Evolutionary conservation across 2,329 filamentous ascomycete species (phyloP).

Genomic region (Aspergillus cejpii): DNA sequence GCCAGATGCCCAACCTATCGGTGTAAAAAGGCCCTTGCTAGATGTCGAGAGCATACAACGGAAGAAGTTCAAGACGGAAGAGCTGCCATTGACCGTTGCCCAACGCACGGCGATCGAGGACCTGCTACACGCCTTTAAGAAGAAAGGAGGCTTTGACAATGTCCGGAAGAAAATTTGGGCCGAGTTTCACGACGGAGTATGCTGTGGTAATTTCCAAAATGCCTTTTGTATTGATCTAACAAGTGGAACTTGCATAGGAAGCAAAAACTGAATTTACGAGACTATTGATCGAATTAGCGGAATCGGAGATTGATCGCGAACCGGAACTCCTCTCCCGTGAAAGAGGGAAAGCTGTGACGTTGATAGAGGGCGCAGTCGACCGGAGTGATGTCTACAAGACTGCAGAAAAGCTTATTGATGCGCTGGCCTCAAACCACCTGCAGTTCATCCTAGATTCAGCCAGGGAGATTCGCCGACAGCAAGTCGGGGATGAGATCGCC

Average conservation of each 20-base stretch:
- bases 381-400: conserved; percentile 56
- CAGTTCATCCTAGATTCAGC: conserved; percentile 49
- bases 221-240: conserved; percentile 1
- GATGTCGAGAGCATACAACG: conserved; percentile 32
- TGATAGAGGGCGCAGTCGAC: conserved; percentile 59
- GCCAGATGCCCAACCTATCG: conserved; percentile 23
- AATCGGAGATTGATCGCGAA: conserved; percentile 57
- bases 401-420: conserved; percentile 50
- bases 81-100: conserved; percentile 53
- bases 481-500: conserved; percentile 54
- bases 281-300: conserved; percentile 50
- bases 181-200: conserved; percentile 51
- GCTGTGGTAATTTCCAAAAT: conserved; percentile 13
- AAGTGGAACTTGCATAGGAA: conserved; percentile 36
- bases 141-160: conserved; percentile 59
- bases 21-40: conserved; percentile 25
- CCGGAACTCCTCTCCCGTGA: conserved; percentile 56
- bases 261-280: conserved; percentile 48
- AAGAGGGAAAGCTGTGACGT: conserved; percentile 54
- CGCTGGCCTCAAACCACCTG: conserved; percentile 50
- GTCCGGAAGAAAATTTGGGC: conserved; percentile 56
- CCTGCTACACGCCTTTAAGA: conserved; percentile 58
- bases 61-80: conserved; percentile 53
- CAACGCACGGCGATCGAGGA: conserved; percentile 56
- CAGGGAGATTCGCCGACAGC: conserved; percentile 51